These are phyloP conservation scores for Sequoiadendron giganteum DNA, from an alignment of 75 land plant species.

Conservation along the genomic window DNA sequence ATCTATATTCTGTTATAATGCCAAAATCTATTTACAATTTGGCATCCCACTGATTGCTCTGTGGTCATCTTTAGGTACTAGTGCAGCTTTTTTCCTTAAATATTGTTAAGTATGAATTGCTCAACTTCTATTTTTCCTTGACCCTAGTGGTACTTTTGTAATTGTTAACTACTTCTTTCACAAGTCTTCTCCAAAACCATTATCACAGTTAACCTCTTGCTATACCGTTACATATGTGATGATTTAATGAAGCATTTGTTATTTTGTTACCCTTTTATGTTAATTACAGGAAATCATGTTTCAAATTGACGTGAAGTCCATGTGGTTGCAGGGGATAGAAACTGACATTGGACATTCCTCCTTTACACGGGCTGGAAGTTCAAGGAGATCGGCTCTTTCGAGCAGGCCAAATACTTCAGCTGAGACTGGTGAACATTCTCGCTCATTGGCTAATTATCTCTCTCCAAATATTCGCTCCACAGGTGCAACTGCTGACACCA, in stretches of 20 bases:
- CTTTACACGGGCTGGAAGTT: slow-evolving; percentile 5
- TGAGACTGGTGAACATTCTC: slow-evolving; percentile 8
- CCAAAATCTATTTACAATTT: background rate
- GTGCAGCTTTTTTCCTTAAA: background rate
- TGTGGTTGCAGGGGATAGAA: slow-evolving; percentile 10
- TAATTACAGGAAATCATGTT: background rate
- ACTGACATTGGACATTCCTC: background rate
- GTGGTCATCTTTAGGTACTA: background rate
- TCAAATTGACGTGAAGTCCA: background rate
- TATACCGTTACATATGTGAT: background rate
- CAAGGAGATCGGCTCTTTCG: slow-evolving; percentile 6
- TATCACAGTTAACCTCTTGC: background rate
- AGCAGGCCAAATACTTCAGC: slow-evolving; percentile 8
- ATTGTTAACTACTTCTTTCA: background rate
- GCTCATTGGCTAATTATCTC: background rate
- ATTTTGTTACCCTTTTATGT: background rate
- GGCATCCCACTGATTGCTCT: background rate
- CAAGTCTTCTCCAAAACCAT: background rate
- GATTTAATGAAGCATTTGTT: background rate
- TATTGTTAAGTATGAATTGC: background rate
- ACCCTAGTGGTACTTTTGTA: background rate
- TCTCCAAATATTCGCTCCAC: slow-evolving; percentile 8
- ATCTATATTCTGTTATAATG: background rate
- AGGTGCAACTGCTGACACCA: slow-evolving; percentile 3
- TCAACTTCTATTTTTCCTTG: background rate